Evolutionary conservation across 768 basidiomycete species (phyloP).

Genomic region (Russula abietina): DNA sequence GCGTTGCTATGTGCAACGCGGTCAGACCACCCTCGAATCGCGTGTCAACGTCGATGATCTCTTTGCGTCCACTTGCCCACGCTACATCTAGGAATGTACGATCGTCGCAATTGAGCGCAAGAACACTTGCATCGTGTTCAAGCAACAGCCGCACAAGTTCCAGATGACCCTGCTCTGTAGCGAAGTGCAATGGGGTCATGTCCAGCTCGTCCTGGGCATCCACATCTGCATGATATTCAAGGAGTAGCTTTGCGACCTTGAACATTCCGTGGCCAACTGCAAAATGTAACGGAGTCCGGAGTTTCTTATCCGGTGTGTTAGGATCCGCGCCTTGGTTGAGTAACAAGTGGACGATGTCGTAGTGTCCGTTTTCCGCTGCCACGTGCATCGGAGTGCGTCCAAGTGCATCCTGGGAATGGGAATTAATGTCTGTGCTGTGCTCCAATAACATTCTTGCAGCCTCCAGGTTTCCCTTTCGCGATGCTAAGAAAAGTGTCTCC

Average conservation of each 20-base stretch:
- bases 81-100: background rate
- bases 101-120: background rate
- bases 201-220: no score
- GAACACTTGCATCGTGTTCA: background rate
- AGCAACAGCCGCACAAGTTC: background rate
- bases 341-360: background rate
- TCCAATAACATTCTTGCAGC: background rate
- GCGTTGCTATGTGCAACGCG: background rate
- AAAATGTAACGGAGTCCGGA: no score
- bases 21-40: background rate
- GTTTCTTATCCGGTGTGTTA: no score
- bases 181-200: no score
- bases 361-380: background rate
- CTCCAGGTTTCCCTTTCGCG: no score
- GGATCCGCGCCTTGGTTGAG: no score
- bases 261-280: no score
- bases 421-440: background rate
- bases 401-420: background rate
- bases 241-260: no score
- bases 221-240: no score
- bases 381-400: background rate
- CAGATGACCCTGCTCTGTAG: background rate
- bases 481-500: no score
- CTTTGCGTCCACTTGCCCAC: no score
- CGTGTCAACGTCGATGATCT: background rate